Evolutionary conservation across 2,329 filamentous ascomycete species (phyloP).

Genomic region (Lachnellula cervina): DNA sequence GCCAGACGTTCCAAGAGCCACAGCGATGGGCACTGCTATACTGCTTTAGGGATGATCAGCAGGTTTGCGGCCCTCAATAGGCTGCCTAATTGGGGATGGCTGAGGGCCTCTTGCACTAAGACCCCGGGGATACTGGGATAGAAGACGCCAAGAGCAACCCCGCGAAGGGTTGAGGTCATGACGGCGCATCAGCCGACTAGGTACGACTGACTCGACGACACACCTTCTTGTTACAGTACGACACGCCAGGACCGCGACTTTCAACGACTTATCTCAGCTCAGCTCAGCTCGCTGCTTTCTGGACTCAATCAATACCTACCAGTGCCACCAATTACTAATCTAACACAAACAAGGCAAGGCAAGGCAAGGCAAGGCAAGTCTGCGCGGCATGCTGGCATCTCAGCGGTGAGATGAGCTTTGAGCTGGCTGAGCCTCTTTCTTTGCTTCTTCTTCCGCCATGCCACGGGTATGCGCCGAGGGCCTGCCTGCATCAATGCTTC

Average conservation of each 20-base stretch:
- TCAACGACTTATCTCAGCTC: not conserved
- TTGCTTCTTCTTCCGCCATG: constrained; percentile 9
- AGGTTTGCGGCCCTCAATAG: constrained; percentile 2
- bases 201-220: not conserved
- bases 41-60: constrained; percentile 17
- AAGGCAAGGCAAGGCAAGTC: not conserved
- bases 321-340: too few species aligned
- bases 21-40: constrained; percentile 16
- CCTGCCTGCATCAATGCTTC: constrained; percentile 5
- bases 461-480: not conserved
- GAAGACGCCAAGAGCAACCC: constrained; percentile 1
- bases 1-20: constrained; percentile 15
- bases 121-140: not conserved
- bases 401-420: not conserved
- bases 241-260: not conserved
- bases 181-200: constrained; percentile 7
- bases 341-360: too few species aligned
- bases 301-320: too few species aligned
- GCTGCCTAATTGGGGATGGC: constrained; percentile 3
- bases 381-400: not conserved
- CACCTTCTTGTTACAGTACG: not conserved
- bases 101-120: not conserved
- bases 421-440: constrained; percentile 19
- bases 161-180: not conserved
- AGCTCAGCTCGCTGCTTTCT: not conserved